These are phyloP conservation scores for Glaciozyma martinii DNA, from an alignment of 768 basidiomycete species.

Conservation along the genomic window DNA sequence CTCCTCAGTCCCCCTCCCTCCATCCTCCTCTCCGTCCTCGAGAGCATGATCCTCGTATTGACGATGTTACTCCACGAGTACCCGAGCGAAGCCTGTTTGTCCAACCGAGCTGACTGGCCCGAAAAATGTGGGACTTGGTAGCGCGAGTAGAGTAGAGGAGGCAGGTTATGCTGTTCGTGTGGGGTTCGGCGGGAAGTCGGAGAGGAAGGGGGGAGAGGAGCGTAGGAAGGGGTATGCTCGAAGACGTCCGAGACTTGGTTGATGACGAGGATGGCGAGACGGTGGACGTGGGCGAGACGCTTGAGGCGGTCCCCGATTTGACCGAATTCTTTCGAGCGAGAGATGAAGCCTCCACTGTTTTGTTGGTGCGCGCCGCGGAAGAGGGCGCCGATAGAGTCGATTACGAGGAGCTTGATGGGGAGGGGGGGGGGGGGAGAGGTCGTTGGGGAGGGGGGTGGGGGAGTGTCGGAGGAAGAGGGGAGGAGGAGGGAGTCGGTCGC, in stretches of 20 bases:
- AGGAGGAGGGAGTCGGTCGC: conserved; percentile 42
- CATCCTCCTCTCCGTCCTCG: not conserved
- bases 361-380: conserved; percentile 60
- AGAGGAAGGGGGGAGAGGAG: not conserved
- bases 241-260: conserved; percentile 86
- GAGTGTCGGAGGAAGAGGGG: not conserved
- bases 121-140: conserved; percentile 15
- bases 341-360: conserved; percentile 54
- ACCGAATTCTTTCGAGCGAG: conserved; percentile 62
- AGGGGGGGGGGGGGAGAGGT: conserved; percentile 40
- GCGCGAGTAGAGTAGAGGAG: conserved; percentile 13
- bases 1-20: not conserved
- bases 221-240: not conserved
- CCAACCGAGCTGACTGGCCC: not conserved
- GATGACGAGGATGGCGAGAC: conserved; percentile 67
- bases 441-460: not conserved
- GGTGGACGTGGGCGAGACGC: conserved; percentile 53
- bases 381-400: conserved; percentile 81
- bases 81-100: conserved; percentile 14
- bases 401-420: conserved; percentile 67
- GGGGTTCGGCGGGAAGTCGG: not conserved
- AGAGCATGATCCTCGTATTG: conserved; percentile 5
- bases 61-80: conserved; percentile 20
- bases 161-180: conserved; percentile 16
- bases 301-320: conserved; percentile 64